A percentile compares a stretch with the other conserved stretches of the same genome.
Conservation (phyloP, 2,329 filamentous ascomycete species). For the Paecilomyces sp. region DNA sequence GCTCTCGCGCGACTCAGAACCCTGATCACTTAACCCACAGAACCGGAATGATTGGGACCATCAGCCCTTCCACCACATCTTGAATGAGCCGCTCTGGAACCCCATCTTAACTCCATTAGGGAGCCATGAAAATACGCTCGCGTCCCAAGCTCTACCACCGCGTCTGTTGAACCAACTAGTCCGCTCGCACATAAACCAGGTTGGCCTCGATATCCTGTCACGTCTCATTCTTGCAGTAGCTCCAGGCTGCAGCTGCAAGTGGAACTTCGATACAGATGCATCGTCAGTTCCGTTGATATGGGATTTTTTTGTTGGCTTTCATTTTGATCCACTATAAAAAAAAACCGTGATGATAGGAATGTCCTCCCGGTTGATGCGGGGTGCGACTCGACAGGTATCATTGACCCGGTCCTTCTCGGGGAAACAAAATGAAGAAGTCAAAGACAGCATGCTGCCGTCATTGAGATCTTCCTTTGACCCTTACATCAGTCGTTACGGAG, state of each 20-base stretch:
- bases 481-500: background rate
- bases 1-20: background rate
- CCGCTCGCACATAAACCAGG: background rate
- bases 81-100: background rate
- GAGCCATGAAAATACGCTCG: background rate
- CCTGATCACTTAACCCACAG: background rate
- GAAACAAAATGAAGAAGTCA: background rate
- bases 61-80: background rate
- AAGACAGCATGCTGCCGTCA: background rate
- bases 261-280: background rate
- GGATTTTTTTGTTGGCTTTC: background rate
- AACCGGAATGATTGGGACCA: background rate
- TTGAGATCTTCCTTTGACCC: background rate
- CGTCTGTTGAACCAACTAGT: background rate
- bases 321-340: background rate
- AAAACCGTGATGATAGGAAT: background rate
- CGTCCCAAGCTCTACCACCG: background rate
- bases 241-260: background rate
- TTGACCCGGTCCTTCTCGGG: background rate
- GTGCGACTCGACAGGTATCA: background rate
- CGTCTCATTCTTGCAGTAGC: background rate
- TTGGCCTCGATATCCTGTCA: background rate
- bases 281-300: background rate
- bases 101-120: background rate
- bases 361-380: background rate